A percentile compares a stretch with the other conserved stretches of the same genome.
These are phyloP conservation scores for Plasmodium reichenowi DNA, from an alignment of 169 alveolate genomes.

Conservation along the genomic window DNA sequence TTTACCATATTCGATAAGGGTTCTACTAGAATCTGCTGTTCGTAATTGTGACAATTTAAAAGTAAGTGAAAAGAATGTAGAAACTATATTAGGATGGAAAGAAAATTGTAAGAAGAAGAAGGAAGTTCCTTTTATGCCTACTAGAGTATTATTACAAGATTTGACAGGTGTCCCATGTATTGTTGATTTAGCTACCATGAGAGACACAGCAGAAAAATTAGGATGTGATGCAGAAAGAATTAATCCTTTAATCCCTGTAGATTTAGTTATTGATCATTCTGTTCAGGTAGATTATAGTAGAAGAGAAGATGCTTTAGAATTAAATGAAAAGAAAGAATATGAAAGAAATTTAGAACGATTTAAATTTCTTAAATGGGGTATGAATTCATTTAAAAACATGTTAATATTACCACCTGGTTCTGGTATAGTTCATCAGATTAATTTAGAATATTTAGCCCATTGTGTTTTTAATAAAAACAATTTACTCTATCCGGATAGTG, in stretches of 20 bases:
- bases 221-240: constrained; percentile 94
- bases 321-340: constrained; percentile 94
- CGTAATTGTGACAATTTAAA: constrained; percentile 95
- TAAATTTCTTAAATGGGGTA: constrained; percentile 97
- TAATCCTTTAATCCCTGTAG: constrained; percentile 96
- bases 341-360: constrained; percentile 94
- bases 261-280: constrained; percentile 96
- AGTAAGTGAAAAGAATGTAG: constrained; percentile 92
- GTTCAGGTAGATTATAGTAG: constrained; percentile 96
- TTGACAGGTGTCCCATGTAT: constrained; percentile 97
- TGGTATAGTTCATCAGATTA: constrained; percentile 96
- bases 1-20: constrained; percentile 94
- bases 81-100: constrained; percentile 94
- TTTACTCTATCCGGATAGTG: constrained; percentile 94
- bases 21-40: constrained; percentile 94
- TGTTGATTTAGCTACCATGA: constrained; percentile 98
- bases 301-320: constrained; percentile 89
- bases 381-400: constrained; percentile 94
- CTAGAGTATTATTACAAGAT: constrained; percentile 96
- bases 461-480: constrained; percentile 84
- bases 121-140: constrained; percentile 97
- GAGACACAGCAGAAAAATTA: constrained; percentile 93
- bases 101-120: constrained; percentile 82
- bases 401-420: constrained; percentile 98
- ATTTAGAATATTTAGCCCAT: constrained; percentile 91